Evolutionary conservation across 2,329 filamentous ascomycete species (phyloP).

Genomic region (Tolypocladium nubicola): DNA sequence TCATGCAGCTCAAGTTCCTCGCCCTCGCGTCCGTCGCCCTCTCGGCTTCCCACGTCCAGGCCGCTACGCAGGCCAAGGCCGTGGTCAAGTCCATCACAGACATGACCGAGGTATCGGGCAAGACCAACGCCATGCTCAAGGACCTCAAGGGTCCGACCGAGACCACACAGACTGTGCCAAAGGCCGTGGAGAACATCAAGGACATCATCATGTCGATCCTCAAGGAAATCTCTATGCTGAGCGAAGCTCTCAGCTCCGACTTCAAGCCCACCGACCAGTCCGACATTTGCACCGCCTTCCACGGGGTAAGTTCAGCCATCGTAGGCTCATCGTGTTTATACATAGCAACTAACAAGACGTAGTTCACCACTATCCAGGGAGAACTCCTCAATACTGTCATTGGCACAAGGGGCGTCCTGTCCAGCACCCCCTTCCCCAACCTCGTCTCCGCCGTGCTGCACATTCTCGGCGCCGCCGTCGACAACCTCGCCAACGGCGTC

Average conservation of each 20-base stretch:
- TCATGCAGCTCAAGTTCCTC: conserved; percentile 10
- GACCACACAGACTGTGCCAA: background rate
- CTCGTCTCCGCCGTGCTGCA: conserved; percentile 8
- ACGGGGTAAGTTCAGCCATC: background rate
- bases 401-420: conserved; percentile 5
- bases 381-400: conserved; percentile 10
- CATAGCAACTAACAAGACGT: background rate
- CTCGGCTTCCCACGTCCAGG: conserved; percentile 5
- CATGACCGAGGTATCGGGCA: conserved; percentile 5
- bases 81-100: conserved; percentile 5
- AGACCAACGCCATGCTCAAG: conserved; percentile 3
- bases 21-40: conserved; percentile 8
- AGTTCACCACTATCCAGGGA: conserved; percentile 9
- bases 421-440: conserved; percentile 4
- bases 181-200: background rate
- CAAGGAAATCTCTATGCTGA: background rate
- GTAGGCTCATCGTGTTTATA: no score
- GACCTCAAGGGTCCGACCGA: background rate
- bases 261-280: background rate
- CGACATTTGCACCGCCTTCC: background rate
- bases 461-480: conserved; percentile 8
- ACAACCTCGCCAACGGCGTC: conserved; percentile 8
- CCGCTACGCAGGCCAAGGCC: conserved; percentile 2
- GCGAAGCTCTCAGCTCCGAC: background rate
- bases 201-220: background rate